Percentiles rank a stretch among this genome's conserved stretches.
These are phyloP conservation scores for Fusarium sp. DNA, from an alignment of 2,329 filamentous ascomycete genomes.

Conservation along the genomic window DNA sequence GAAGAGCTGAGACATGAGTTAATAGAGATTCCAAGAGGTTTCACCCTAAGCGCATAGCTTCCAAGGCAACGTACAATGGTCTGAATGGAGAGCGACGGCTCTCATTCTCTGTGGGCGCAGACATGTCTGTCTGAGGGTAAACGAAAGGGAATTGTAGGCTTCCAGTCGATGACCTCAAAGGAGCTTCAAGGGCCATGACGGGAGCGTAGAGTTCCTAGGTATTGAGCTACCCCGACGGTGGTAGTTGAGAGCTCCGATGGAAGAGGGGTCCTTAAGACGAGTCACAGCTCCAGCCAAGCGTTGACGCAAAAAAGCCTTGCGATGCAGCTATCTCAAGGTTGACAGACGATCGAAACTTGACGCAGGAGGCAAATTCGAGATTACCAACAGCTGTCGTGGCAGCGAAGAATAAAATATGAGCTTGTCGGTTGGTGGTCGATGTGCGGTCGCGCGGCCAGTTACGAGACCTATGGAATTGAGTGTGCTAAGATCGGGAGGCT, in stretches of 20 bases:
- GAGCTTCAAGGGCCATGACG: conserved; percentile 60
- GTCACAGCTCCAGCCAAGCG: conserved; percentile 31
- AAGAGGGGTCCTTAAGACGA: conserved; percentile 19
- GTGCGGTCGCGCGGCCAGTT: conserved; percentile 36
- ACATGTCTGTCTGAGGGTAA: conserved; percentile 65
- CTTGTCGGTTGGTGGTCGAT: conserved; percentile 25
- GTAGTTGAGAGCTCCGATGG: conserved; percentile 23
- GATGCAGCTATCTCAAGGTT: conserved; percentile 26
- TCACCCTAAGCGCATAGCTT: background rate
- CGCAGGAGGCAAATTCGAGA: background rate
- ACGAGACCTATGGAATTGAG: conserved; percentile 25
- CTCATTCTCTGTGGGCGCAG: conserved; percentile 65
- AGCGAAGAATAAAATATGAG: conserved; percentile 8
- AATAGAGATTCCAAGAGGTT: conserved; percentile 7
- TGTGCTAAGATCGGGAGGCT: conserved; percentile 25
- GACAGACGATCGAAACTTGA: conserved; percentile 1
- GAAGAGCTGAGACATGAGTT: conserved; percentile 48
- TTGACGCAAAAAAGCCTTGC: conserved; percentile 43
- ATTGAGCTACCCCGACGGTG: conserved; percentile 23
- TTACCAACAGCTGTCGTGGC: conserved; percentile 17
- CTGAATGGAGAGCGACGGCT: conserved; percentile 61
- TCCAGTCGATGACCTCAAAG: conserved; percentile 71
- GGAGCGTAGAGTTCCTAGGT: conserved; percentile 17
- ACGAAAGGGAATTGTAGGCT: conserved; percentile 55
- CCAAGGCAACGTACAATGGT: conserved; percentile 59